Percentiles rank a stretch among this genome's conserved stretches.
These are phyloP conservation scores for Tuctoria greenei DNA, from an alignment of 176 grass and related monocot genomes.

Conservation along the genomic window DNA sequence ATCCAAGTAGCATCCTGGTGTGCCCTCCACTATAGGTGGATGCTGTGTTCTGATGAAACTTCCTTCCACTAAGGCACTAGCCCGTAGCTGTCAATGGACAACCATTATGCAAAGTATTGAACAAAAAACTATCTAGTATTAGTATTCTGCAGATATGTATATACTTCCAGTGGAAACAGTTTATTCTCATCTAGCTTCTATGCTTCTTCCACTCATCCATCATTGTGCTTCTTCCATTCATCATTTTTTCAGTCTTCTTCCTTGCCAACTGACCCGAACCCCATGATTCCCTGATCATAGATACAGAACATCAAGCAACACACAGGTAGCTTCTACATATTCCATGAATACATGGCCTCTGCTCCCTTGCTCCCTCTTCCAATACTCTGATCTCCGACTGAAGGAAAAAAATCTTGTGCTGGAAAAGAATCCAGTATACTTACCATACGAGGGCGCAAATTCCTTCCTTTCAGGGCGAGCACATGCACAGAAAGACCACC, in stretches of 20 bases:
- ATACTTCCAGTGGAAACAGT: neutral
- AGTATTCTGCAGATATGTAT: neutral
- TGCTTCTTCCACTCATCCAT: neutral
- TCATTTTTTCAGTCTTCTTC: conserved; percentile 2
- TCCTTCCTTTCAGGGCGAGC: no score
- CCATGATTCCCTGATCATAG: neutral
- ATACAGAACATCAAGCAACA: neutral
- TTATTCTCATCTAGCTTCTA: neutral
- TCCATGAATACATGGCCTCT: neutral
- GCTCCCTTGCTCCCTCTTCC: neutral
- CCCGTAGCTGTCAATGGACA: neutral
- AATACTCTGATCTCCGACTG: no score
- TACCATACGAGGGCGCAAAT: no score
- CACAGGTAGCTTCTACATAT: neutral
- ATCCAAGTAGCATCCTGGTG: neutral
- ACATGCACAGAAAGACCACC: no score
- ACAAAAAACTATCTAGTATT: neutral
- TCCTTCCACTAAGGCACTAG: neutral
- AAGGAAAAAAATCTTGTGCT: no score
- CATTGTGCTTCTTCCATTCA: neutral
- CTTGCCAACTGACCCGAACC: neutral
- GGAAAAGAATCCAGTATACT: no score
- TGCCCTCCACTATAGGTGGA: neutral
- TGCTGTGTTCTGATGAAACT: neutral
- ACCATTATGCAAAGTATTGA: neutral